Evolutionary conservation across 352 stramenopile species (phyloP), one percentile per base, ranked within the genome.

Genomic region (Thraustochytrium striatum): DNA sequence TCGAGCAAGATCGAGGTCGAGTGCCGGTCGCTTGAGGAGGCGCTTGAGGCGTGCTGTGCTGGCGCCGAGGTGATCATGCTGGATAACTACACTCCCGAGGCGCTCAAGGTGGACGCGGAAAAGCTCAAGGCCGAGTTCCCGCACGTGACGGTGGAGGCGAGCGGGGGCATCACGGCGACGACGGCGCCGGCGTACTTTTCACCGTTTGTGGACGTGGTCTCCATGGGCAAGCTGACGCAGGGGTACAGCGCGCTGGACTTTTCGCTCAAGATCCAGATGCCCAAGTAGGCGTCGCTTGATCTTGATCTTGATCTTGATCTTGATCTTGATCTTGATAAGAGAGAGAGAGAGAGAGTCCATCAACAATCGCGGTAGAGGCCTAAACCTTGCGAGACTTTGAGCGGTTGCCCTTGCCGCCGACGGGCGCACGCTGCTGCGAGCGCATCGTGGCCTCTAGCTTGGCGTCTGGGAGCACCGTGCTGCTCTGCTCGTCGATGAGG

Each of bases 1-100:
- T 97, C 89, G 35, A 95, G 97, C 88, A 99, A 99, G 89, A 98
- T 99, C 86, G 96, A 99, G 84, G 94, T 99, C 55, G 96, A 99
- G 87, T 97, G 92, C 73, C 91, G 95, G 75, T 91, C 85, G 57
- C 84, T 98, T 1, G 91, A 97, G 33, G 94, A 98, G 82, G 94
- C 92, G 13, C 73, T 96, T 21, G 93, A 98, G 84, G 95, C 95
- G 16, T 91, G 87, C 3, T 69, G 61, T 65, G 89, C 91, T 9
- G 91, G 91, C 30, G 90, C 91, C 28, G 89, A 98, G 81, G 95
- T 99, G 83, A 90, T 99, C 36, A 99, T 99, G 96, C 87, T 99
- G 21, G 96, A 99, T 87, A 99, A 99, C 87, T 99, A 98, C 86
- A 87, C 90, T 81, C 94, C 94, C 3, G 88, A 91, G 19, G 62